A percentile compares a stretch with the other conserved stretches of the same genome.
These are phyloP conservation scores for Purshia tridentata DNA, from an alignment of 306 rosid species.

Conservation along the genomic window DNA sequence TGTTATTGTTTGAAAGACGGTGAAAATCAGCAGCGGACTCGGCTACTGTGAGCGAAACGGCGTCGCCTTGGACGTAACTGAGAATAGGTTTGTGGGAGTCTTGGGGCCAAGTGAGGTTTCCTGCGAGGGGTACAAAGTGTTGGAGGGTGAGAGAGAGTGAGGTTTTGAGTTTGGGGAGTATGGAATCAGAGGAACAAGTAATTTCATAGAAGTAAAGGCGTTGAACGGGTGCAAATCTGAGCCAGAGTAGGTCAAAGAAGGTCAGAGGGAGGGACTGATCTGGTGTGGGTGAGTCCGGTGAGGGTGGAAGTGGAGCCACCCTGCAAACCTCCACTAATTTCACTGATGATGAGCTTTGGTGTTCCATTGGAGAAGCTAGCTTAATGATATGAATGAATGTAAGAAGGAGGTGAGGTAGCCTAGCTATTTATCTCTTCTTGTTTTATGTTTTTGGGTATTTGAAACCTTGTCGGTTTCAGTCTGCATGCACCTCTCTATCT, in stretches of 20 bases:
- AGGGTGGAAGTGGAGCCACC: not conserved
- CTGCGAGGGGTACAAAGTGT: slow-evolving; percentile 46
- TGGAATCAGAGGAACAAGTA: slow-evolving; percentile 5
- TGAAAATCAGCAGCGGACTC: slow-evolving; percentile 31
- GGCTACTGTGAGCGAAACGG: slow-evolving; percentile 33
- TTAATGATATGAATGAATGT: too few species aligned
- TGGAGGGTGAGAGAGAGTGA: slow-evolving; percentile 53
- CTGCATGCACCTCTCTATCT: too few species aligned
- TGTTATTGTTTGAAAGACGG: slow-evolving; percentile 10
- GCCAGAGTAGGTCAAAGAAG: slow-evolving; percentile 41
- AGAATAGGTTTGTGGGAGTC: slow-evolving; percentile 36
- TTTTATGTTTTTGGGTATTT: too few species aligned
- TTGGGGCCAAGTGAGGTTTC: slow-evolving; percentile 43
- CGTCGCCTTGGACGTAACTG: slow-evolving; percentile 25
- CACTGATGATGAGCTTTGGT: slow-evolving; percentile 4
- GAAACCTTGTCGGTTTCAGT: too few species aligned
- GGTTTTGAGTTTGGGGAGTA: slow-evolving; percentile 42
- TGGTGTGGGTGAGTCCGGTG: not conserved
- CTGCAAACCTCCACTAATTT: not conserved
- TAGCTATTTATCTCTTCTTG: too few species aligned
- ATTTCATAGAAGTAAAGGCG: slow-evolving; percentile 43
- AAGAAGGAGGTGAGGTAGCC: too few species aligned
- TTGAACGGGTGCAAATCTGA: slow-evolving; percentile 29
- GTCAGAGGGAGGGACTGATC: slow-evolving; percentile 31
- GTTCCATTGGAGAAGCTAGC: not conserved